phyloP scores from a whole-genome alignment of 2,329 filamentous ascomycete species.

The Penicillium psychrosexuale region DNA sequence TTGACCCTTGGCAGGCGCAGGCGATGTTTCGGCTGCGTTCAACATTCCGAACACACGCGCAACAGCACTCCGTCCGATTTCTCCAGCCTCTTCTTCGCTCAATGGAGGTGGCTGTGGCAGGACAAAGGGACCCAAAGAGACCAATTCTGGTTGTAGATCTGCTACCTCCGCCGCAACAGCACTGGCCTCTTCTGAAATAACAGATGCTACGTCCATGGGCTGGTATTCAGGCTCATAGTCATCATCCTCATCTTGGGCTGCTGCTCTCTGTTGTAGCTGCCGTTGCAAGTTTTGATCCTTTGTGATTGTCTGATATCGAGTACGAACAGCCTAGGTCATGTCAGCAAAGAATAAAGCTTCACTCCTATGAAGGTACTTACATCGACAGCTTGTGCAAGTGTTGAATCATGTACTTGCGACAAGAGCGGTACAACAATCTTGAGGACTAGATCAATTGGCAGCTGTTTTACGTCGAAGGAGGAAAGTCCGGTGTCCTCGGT shows the following conservation, averaged over 20 bases:
- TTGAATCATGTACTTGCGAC: constrained; percentile 64
- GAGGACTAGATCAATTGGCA: constrained; percentile 72
- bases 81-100: constrained; percentile 67
- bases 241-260: constrained; percentile 67
- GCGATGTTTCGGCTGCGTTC: constrained; percentile 65
- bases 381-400: constrained; percentile 70
- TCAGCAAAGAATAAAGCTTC: constrained; percentile 11
- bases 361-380: constrained; percentile 41
- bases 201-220: constrained; percentile 56
- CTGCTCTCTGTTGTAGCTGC: constrained; percentile 28
- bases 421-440: constrained; percentile 80
- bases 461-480: constrained; percentile 75
- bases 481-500: constrained; percentile 71
- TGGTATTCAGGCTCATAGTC: constrained; percentile 90
- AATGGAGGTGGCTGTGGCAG: constrained; percentile 74
- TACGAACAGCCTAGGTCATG: constrained; percentile 36
- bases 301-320: constrained; percentile 37
- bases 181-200: constrained; percentile 50
- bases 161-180: constrained; percentile 77
- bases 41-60: constrained; percentile 76
- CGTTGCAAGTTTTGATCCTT: constrained; percentile 37
- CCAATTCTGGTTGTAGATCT: constrained; percentile 58
- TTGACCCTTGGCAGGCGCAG: constrained; percentile 50
- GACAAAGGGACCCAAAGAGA: constrained; percentile 70
- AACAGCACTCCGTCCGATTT: constrained; percentile 71